phyloP scores from a whole-genome alignment of 352 stramenopile genomes.

The Halophytophthora polymorphica region DNA sequence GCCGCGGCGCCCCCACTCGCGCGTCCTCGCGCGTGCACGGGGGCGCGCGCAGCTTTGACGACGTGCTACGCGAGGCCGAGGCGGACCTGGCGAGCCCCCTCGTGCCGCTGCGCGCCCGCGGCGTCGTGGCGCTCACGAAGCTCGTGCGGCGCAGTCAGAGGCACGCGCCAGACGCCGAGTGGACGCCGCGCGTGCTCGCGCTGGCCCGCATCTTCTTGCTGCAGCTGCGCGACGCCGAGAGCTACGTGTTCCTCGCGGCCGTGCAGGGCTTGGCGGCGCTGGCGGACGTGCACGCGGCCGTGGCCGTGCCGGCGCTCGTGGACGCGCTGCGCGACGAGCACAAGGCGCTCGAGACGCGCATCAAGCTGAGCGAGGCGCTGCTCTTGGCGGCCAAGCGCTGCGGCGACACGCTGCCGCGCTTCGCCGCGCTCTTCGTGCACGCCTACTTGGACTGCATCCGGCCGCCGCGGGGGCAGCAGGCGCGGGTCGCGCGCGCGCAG shows the following conservation, averaged over 20 bases:
- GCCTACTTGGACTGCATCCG: slow-evolving; percentile 80
- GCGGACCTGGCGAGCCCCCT: slow-evolving; percentile 58
- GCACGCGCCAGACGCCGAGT: slow-evolving; percentile 36
- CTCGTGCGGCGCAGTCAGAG: slow-evolving; percentile 59
- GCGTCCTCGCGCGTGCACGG: background rate
- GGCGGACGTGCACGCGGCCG: slow-evolving; percentile 52
- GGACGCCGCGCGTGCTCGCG: slow-evolving; percentile 45
- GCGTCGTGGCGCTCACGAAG: slow-evolving; percentile 72
- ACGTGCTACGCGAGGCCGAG: slow-evolving; percentile 48
- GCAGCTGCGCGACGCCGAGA: slow-evolving; percentile 68
- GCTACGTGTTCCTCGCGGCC: slow-evolving; percentile 83
- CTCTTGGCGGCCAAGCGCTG: slow-evolving; percentile 77
- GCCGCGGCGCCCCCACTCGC: slow-evolving; percentile 20
- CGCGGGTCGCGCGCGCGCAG: slow-evolving; percentile 7
- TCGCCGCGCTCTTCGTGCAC: slow-evolving; percentile 74
- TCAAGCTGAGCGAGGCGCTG: slow-evolving; percentile 83
- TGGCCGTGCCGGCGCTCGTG: slow-evolving; percentile 70
- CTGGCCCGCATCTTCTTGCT: slow-evolving; percentile 58
- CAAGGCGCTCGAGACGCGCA: slow-evolving; percentile 60
- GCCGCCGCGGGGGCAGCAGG: slow-evolving; percentile 18
- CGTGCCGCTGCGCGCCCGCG: slow-evolving; percentile 70
- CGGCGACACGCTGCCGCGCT: slow-evolving; percentile 65
- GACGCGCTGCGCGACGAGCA: slow-evolving; percentile 36
- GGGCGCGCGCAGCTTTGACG: slow-evolving; percentile 46
- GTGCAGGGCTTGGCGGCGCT: slow-evolving; percentile 70